phyloP scores from a whole-genome alignment of 352 stramenopile species.

The Phytophthora idaei region DNA sequence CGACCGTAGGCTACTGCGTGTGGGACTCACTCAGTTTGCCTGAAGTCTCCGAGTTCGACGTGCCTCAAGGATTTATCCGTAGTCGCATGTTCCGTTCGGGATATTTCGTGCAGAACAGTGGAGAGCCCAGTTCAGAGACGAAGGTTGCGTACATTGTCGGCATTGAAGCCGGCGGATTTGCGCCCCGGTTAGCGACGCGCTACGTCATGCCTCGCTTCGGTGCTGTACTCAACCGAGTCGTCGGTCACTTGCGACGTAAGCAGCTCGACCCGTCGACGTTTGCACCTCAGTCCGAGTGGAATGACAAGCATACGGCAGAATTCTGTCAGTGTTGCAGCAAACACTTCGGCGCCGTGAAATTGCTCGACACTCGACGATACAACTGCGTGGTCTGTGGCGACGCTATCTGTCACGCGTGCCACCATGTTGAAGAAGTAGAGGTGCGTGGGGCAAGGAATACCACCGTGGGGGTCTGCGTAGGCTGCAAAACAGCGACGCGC shows the following conservation, averaged over 20 bases:
- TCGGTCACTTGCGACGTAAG: slow-evolving; percentile 28
- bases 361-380: slow-evolving; percentile 34
- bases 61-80: slow-evolving; percentile 42
- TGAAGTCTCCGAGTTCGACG: slow-evolving; percentile 39
- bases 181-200: slow-evolving; percentile 30
- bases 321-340: slow-evolving; percentile 46
- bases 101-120: slow-evolving; percentile 45
- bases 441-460: slow-evolving; percentile 38
- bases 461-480: slow-evolving; percentile 32
- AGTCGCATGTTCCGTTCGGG: slow-evolving; percentile 47
- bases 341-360: slow-evolving; percentile 34
- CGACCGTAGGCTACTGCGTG: slow-evolving; percentile 49
- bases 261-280: slow-evolving; percentile 40
- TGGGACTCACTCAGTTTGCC: slow-evolving; percentile 52
- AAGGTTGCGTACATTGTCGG: slow-evolving; percentile 45
- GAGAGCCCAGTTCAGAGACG: slow-evolving; percentile 29
- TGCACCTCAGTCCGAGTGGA: slow-evolving; percentile 35
- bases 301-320: slow-evolving; percentile 33
- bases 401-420: slow-evolving; percentile 52
- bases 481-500: slow-evolving; percentile 27
- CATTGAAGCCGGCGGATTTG: slow-evolving; percentile 40
- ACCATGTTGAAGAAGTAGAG: slow-evolving; percentile 38
- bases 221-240: slow-evolving; percentile 37
- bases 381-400: slow-evolving; percentile 56
- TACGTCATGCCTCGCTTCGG: slow-evolving; percentile 47